Evolutionary conservation across 2,329 filamentous ascomycete genomes (phyloP).

Genomic region (Cladosporium sp.): DNA sequence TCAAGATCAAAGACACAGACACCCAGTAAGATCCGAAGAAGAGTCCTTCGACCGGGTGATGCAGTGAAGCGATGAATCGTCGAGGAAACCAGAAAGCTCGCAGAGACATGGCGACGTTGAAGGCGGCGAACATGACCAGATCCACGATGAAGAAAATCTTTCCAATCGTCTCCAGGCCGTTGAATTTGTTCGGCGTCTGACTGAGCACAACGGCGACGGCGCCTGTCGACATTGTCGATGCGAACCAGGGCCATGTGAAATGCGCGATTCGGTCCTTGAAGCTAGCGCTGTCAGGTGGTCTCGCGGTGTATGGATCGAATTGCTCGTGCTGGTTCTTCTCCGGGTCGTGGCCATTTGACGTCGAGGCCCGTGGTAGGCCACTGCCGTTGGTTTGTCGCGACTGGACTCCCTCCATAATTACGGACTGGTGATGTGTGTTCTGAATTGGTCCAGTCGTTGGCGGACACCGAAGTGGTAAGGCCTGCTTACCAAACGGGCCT

Average conservation of each 20-base stretch:
- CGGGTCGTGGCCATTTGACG: neutral
- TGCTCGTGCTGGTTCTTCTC: constrained; percentile 5
- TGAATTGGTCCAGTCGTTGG: no score
- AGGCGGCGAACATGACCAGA: constrained; percentile 42
- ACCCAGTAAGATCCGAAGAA: constrained; percentile 44
- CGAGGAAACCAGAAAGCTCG: constrained; percentile 11
- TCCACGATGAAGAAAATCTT: constrained; percentile 50
- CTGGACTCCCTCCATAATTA: neutral
- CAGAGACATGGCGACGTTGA: constrained; percentile 28
- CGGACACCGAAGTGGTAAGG: neutral
- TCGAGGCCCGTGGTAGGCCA: neutral
- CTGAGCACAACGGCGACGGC: constrained; percentile 43
- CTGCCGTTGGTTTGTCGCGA: neutral
- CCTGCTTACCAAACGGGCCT: constrained; percentile 1
- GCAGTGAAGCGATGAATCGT: constrained; percentile 45
- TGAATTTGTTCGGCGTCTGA: constrained; percentile 43
- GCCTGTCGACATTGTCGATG: constrained; percentile 46
- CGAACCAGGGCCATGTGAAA: constrained; percentile 31
- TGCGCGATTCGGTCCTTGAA: constrained; percentile 23
- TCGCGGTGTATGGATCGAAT: neutral
- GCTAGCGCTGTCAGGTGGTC: constrained; percentile 17
- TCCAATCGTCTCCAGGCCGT: constrained; percentile 48
- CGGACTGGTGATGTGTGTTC: neutral
- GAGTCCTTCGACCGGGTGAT: constrained; percentile 49
- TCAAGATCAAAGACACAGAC: constrained; percentile 47